Base-by-base conservation (phyloP, 306 rosid species). In the Prunus campanulata region DNA sequence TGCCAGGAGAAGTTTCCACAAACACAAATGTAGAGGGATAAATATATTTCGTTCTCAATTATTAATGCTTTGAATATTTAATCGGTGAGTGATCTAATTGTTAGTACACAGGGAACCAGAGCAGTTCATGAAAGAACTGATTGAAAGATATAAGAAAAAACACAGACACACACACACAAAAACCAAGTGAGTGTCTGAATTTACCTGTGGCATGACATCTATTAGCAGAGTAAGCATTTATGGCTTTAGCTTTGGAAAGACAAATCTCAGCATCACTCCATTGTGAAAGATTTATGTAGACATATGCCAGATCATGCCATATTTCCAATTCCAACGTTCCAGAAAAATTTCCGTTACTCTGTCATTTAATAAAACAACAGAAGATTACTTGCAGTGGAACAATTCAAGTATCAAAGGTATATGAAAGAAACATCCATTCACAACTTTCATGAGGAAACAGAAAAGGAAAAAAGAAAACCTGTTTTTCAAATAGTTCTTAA, bases 241-340 rank as follows among this genome's bases (percentile, higher is more conserved):
- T 79, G 82, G 86, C 86, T 87, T 85, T 87, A 1, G 98, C 91
- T 85, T 87, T 91, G 5, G 88, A 82, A 66, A 96, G 93, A 82
- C 98, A 96, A 50, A 82, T 84, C 87, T 88, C 91, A 3, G 93
- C 96, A 68, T 92, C 98, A 39, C 59, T 82, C 99, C 93, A 96
- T 57, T 72, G 84, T 25, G 94, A 91, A 67, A 91, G 80, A 65
- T 79, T 80, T 82, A 91, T 83, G 74, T 96, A 96, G 35, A 91
- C 71, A 79, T 75, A 72, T 73, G 98, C 90, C 78, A 96, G 87
- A 71, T 91, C 98, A 82, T 89, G 93, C 98, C 97, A 96, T 77
- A 84, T 80, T 82, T 92, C 96, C 85, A 83, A 42, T 86, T 96
- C 93, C 85, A 92, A 82, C 76, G 85, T 89, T 86, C 85, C 84